Conservation (phyloP, 768 basidiomycete genomes). For the Jaapia argillacea region DNA sequence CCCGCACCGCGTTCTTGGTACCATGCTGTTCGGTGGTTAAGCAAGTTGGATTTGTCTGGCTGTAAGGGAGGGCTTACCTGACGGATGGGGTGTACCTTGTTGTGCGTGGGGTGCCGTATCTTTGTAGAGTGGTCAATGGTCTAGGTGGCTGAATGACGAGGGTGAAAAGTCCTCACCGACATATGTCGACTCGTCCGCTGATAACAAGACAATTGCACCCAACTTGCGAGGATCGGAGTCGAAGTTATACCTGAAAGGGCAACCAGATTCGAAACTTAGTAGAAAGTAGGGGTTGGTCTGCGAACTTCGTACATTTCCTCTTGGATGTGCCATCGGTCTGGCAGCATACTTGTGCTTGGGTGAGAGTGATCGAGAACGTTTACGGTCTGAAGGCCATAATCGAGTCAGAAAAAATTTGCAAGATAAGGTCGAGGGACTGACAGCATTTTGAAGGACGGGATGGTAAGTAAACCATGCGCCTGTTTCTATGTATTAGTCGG, state of each 20-base stretch:
- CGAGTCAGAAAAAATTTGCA: neutral
- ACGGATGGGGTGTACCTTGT: slow-evolving; percentile 71
- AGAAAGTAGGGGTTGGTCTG: slow-evolving; percentile 15
- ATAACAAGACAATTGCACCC: slow-evolving; percentile 34
- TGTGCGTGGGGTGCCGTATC: slow-evolving; percentile 39
- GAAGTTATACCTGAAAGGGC: slow-evolving; percentile 31
- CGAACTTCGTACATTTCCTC: slow-evolving; percentile 30
- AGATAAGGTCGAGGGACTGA: slow-evolving; percentile 9
- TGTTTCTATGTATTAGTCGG: slow-evolving; percentile 3
- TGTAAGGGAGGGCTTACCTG: slow-evolving; percentile 30
- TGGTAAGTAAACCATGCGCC: slow-evolving; percentile 40
- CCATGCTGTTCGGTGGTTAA: slow-evolving; percentile 46
- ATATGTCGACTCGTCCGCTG: slow-evolving; percentile 35
- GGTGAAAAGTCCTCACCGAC: slow-evolving; percentile 16
- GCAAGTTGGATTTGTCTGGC: neutral
- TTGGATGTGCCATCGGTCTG: slow-evolving; percentile 21
- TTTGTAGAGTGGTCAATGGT: slow-evolving; percentile 15
- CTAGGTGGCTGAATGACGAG: slow-evolving; percentile 12
- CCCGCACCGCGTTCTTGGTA: slow-evolving; percentile 72
- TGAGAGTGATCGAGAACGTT: slow-evolving; percentile 29
- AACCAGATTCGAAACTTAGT: slow-evolving; percentile 3
- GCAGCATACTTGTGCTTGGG: slow-evolving; percentile 31
- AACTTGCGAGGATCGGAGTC: slow-evolving; percentile 33
- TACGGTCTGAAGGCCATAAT: slow-evolving; percentile 19
- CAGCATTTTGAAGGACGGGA: slow-evolving; percentile 31